These are phyloP conservation scores for Lipomyces spencermartinsiae DNA, from an alignment of 805 yeast genomes.

Conservation along the genomic window DNA sequence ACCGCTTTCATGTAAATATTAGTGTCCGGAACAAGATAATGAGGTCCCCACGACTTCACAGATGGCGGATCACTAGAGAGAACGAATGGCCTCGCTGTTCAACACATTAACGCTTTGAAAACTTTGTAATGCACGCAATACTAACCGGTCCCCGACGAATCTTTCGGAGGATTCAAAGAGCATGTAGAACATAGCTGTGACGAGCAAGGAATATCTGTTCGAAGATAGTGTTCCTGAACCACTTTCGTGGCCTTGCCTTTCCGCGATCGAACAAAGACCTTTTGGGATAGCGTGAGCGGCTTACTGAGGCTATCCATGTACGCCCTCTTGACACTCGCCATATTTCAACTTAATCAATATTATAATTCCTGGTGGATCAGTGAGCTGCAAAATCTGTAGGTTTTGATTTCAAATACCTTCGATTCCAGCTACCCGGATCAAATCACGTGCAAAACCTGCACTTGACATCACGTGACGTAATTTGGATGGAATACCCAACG, in stretches of 20 bases:
- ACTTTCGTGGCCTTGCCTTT: constrained; percentile 90
- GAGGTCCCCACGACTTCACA: constrained; percentile 60
- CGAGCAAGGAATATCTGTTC: constrained; percentile 92
- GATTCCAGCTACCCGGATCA: neutral
- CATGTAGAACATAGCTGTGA: constrained; percentile 74
- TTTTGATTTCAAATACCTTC: neutral
- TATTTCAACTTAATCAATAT: neutral
- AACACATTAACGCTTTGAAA: neutral
- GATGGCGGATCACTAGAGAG: constrained; percentile 66
- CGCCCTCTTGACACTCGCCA: constrained; percentile 20
- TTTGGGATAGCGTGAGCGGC: constrained; percentile 45
- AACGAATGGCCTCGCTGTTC: constrained; percentile 57
- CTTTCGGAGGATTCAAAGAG: constrained; percentile 58
- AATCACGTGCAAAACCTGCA: neutral
- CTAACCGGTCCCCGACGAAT: constrained; percentile 50
- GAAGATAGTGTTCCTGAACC: constrained; percentile 90
- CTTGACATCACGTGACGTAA: neutral
- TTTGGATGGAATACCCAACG: neutral
- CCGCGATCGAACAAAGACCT: constrained; percentile 85
- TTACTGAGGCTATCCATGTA: constrained; percentile 8
- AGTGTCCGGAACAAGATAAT: constrained; percentile 85
- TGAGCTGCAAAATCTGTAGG: neutral
- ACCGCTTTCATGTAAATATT: constrained; percentile 80
- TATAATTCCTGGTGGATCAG: neutral
- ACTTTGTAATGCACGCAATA: neutral